Conservation (phyloP, 129 eudicot species). For the Pittosporum tobira region DNA sequence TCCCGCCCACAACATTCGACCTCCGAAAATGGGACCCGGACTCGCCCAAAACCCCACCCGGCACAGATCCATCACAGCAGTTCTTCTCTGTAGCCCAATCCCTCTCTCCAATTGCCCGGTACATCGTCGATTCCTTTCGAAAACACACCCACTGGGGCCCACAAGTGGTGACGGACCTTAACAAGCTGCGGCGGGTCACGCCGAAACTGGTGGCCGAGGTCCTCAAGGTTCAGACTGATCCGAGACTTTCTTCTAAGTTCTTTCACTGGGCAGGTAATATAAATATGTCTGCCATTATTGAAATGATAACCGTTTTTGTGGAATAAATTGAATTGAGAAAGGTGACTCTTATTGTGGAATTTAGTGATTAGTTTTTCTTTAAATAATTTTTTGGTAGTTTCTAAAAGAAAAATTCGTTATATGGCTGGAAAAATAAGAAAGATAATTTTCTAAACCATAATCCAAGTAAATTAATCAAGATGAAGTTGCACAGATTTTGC, state of each 20-base stretch:
- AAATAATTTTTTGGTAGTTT: neutral
- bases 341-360: no score
- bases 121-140: slow-evolving; percentile 67
- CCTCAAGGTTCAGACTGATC: slow-evolving; percentile 63
- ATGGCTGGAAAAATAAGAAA: no score
- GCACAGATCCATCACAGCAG: slow-evolving; percentile 38
- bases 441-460: no score
- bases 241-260: slow-evolving; percentile 61
- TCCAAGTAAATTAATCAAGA: no score
- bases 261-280: slow-evolving; percentile 84
- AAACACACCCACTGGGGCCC: slow-evolving; percentile 78
- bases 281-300: no score
- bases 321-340: no score
- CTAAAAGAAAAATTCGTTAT: neutral
- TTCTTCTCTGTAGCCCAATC: slow-evolving; percentile 59
- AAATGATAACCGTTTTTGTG: no score
- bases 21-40: slow-evolving; percentile 81
- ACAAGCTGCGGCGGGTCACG: slow-evolving; percentile 79
- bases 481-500: no score
- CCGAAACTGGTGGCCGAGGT: slow-evolving; percentile 81
- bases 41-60: slow-evolving; percentile 6
- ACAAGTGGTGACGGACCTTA: slow-evolving; percentile 53
- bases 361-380: neutral
- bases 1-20: slow-evolving; percentile 27
- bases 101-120: slow-evolving; percentile 80